Evolutionary conservation across 805 yeast species (phyloP), one percentile per base, ranked within the genome.

Genomic region (Candida gorgasii): DNA sequence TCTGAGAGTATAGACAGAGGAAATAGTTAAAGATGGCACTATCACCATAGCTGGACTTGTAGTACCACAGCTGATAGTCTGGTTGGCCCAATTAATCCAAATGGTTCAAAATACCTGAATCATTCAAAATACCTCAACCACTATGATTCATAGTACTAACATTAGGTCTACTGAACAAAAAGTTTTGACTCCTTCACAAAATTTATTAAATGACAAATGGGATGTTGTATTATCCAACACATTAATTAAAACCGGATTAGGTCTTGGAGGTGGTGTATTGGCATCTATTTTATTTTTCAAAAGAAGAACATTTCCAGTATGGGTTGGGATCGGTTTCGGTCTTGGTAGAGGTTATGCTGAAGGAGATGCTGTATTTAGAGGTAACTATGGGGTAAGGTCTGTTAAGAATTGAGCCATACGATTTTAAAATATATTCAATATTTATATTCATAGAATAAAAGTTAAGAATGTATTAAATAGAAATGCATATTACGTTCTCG

Each of bases 251-350:
- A 86, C 97, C 55, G 96, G 97, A 14, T 77, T 93, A 50, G 99
- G 99, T 39, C 84, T 93, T 54, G 98, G 98, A 51, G 93, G 84
- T 35, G 99, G 99, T 69, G 96, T 93, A 24, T 78, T 92, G 45
- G 86, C 95, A 34, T 88, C 97, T 7, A 95, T 90, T 33, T 68
- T 93, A 46, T 69, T 93, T 44, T 93, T 93, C 76, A 88, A 78
- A 66, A 87, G 98, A 76, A 83, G 98, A 69, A 78, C 96, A 8
- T 93, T 89, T 82, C 99, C 99, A 42, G 98, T 92, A 32, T 90
- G 97, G 96, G 69, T 92, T 48, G 99, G 99, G 52, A 71, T 89
- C 51, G 99, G 99, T 28, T 92, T 93, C 58, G 99, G 99, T 53
- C 78, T 90, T 49, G 99, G 99, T 52, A 85, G 97, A 74, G 97